phyloP scores from a whole-genome alignment of 2,329 filamentous ascomycete genomes.

The Colletotrichum salicis region DNA sequence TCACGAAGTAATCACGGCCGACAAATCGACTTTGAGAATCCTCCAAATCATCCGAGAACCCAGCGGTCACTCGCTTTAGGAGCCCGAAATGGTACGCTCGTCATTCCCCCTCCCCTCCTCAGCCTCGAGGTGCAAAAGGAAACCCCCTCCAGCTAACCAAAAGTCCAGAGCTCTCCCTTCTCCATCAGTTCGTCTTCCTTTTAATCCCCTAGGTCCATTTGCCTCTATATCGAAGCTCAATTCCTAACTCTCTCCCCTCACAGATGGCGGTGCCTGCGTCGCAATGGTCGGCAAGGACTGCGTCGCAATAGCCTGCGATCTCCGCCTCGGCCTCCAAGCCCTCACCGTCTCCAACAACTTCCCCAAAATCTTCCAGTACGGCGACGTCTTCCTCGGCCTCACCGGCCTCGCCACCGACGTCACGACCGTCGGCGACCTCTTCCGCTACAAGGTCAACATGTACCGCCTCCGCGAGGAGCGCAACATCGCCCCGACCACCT shows the following conservation, averaged over 20 bases:
- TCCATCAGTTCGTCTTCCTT: constrained; percentile 80
- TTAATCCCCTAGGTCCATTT: constrained; percentile 12
- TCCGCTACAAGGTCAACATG: constrained; percentile 99
- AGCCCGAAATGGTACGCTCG: constrained; percentile 39
- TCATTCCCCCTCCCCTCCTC: constrained; percentile 22
- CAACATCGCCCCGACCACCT: constrained; percentile 91
- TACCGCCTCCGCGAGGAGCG: constrained; percentile 98
- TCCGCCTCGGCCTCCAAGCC: constrained; percentile 94
- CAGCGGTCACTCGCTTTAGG: constrained; percentile 27
- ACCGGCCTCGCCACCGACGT: constrained; percentile 98
- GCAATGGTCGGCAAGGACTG: constrained; percentile 99
- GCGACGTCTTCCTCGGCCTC: constrained; percentile 92
- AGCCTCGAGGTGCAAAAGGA: constrained; percentile 38
- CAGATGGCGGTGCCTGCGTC: constrained; percentile 91
- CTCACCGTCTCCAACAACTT: constrained; percentile 99
- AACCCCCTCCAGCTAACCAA: constrained; percentile 44
- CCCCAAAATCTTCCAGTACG: constrained; percentile 99
- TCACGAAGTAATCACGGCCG: constrained; percentile 8
- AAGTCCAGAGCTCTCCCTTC: constrained; percentile 83
- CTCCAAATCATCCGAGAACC: constrained; percentile 4
- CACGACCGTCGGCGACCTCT: constrained; percentile 91
- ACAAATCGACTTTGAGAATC: not conserved
- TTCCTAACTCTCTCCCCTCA: constrained; percentile 35
- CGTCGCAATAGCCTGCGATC: constrained; percentile 98
- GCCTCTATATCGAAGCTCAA: not conserved